Conservation (phyloP, 768 basidiomycete genomes). For the Leccinellum albellum region DNA sequence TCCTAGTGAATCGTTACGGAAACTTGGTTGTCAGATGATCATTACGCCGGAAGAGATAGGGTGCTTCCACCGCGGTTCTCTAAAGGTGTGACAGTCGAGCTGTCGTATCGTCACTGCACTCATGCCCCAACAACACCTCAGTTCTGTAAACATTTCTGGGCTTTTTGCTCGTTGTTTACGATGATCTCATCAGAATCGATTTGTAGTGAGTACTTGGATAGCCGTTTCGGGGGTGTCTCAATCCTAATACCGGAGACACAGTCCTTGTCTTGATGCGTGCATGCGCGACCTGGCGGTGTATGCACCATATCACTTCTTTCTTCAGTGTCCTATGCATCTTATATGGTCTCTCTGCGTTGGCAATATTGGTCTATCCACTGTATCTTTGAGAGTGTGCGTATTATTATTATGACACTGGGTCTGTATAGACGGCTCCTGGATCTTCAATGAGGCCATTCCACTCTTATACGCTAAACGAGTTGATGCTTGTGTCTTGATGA, state of each 20-base stretch:
- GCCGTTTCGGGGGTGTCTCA: no score
- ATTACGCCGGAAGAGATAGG: slow-evolving; percentile 6
- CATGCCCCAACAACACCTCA: background rate
- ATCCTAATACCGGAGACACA: background rate
- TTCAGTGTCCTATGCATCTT: slow-evolving; percentile 1
- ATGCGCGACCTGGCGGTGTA: slow-evolving; percentile 20
- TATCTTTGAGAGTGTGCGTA: background rate
- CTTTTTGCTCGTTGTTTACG: slow-evolving; percentile 8
- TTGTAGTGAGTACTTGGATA: background rate
- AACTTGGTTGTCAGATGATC: slow-evolving; percentile 12
- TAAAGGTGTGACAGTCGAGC: background rate
- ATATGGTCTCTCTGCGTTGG: slow-evolving; percentile 5
- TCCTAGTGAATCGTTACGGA: slow-evolving; percentile 18
- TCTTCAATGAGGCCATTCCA: background rate
- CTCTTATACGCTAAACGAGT: background rate
- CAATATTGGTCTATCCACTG: background rate
- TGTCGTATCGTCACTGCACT: background rate
- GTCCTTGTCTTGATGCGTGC: slow-evolving; percentile 19
- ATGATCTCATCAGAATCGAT: slow-evolving; percentile 12
- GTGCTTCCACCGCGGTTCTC: background rate
- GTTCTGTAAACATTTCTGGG: slow-evolving; percentile 7
- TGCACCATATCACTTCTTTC: background rate
- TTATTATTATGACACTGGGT: background rate
- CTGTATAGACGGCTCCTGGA: background rate
- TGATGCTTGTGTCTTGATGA: background rate